Conservation (phyloP, 176 grass and related monocot species). For the Zoysia pacifica region DNA sequence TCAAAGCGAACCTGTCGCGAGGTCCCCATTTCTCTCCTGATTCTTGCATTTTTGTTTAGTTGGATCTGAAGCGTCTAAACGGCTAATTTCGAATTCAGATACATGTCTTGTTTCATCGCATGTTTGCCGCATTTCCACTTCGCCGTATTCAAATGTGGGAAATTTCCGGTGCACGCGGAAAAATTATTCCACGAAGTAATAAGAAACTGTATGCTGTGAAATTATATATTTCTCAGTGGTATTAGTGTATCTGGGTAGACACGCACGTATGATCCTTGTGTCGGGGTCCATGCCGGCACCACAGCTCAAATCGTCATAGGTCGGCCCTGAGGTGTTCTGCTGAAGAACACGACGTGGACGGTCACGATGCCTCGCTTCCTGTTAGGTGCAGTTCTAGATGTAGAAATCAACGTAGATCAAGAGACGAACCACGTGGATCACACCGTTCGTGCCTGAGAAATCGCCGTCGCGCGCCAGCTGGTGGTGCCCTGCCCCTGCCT, state of each 20-base stretch:
- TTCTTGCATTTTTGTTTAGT: neutral
- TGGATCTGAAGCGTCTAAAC: neutral
- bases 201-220: neutral
- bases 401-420: neutral
- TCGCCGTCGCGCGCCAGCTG: neutral
- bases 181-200: neutral
- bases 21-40: neutral
- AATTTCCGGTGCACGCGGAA: neutral
- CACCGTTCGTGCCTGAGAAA: neutral
- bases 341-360: constrained; percentile 12
- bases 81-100: too few species aligned
- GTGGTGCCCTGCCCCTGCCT: neutral
- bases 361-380: neutral
- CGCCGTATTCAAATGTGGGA: neutral
- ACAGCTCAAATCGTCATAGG: neutral
- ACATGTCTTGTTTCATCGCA: too few species aligned
- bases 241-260: neutral
- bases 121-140: too few species aligned
- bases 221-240: neutral
- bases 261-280: constrained; percentile 1
- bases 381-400: neutral
- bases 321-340: neutral
- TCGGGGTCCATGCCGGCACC: neutral
- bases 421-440: constrained; percentile 36
- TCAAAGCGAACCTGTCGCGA: neutral